Conservation (phyloP, 2,329 filamentous ascomycete genomes). For the Aureobasidium sp. region DNA sequence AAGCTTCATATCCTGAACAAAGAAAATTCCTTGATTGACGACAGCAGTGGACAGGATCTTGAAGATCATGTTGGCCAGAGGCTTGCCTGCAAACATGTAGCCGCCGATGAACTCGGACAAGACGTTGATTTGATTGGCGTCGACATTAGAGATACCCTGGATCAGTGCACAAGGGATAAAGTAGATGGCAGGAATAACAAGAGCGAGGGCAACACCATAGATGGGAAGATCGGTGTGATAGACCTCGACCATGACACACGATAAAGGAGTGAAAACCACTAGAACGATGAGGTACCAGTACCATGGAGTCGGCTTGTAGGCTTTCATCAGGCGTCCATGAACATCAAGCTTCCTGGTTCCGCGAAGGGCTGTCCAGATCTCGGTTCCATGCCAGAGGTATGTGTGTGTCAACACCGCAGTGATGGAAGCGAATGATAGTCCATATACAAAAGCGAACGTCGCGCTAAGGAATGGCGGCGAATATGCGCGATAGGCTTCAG, state of each 20-base stretch:
- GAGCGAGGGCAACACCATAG: conserved; percentile 74
- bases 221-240: conserved; percentile 49
- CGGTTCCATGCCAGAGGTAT: conserved; percentile 30
- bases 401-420: conserved; percentile 32
- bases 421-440: conserved; percentile 32
- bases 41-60: conserved; percentile 71
- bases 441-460: conserved; percentile 34
- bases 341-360: conserved; percentile 24
- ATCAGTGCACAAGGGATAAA: conserved; percentile 90
- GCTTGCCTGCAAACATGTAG: conserved; percentile 72
- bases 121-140: conserved; percentile 23
- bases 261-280: conserved; percentile 23
- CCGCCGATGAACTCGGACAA: conserved; percentile 59
- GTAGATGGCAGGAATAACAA: conserved; percentile 69
- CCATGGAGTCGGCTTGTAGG: conserved; percentile 74
- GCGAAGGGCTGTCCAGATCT: conserved; percentile 27
- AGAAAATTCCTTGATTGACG: conserved; percentile 51
- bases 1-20: conserved; percentile 65
- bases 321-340: conserved; percentile 75
- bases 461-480: conserved; percentile 33
- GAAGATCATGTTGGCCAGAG: conserved; percentile 89
- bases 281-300: conserved; percentile 48
- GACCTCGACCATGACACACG: conserved; percentile 24
- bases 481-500: conserved; percentile 34
- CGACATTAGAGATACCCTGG: conserved; percentile 64